A percentile compares a stretch with the other conserved stretches of the same genome.
These are phyloP conservation scores for Pleoardoris graminearum DNA, from an alignment of 2,329 filamentous ascomycete species.

Conservation along the genomic window DNA sequence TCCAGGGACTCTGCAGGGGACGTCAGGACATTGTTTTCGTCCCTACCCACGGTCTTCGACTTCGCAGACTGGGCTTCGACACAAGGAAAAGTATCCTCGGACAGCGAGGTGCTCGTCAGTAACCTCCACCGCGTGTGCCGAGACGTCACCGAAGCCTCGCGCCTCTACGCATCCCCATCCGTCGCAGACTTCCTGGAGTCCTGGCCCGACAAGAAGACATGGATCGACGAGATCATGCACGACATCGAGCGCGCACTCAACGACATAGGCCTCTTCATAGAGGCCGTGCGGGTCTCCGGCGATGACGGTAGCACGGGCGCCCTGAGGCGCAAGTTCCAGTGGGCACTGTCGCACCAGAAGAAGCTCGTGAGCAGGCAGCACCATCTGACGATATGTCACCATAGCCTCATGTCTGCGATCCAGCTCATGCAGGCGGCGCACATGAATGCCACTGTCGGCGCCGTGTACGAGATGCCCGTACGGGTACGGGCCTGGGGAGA, in stretches of 20 bases:
- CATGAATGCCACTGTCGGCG: constrained; percentile 21
- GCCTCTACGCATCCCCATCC: constrained; percentile 25
- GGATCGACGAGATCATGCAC: constrained; percentile 29
- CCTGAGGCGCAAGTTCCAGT: constrained; percentile 35
- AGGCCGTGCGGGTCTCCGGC: constrained; percentile 25
- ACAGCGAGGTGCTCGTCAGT: constrained; percentile 27
- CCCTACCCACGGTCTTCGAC: constrained; percentile 30
- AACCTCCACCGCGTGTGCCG: constrained; percentile 33
- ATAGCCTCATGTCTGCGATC: constrained; percentile 31
- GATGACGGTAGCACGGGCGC: constrained; percentile 25
- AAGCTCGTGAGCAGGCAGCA: constrained; percentile 26
- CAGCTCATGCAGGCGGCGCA: constrained; percentile 34
- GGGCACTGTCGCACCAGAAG: constrained; percentile 34
- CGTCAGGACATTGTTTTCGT: constrained; percentile 18
- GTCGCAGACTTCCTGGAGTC: constrained; percentile 27
- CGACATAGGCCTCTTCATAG: constrained; percentile 36
- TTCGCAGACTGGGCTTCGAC: constrained; percentile 33
- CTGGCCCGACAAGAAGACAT: constrained; percentile 27
- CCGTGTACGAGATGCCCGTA: constrained; percentile 25
- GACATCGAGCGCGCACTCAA: constrained; percentile 31
- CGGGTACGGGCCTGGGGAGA: constrained; percentile 24
- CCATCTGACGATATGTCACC: constrained; percentile 29
- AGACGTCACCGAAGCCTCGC: constrained; percentile 32
- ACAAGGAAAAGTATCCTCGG: constrained; percentile 27
- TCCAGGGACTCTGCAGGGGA: constrained; percentile 14